A percentile compares a stretch with the other conserved stretches of the same genome.
These are phyloP conservation scores for Quercus wislizeni DNA, from an alignment of 306 rosid species.

Conservation along the genomic window DNA sequence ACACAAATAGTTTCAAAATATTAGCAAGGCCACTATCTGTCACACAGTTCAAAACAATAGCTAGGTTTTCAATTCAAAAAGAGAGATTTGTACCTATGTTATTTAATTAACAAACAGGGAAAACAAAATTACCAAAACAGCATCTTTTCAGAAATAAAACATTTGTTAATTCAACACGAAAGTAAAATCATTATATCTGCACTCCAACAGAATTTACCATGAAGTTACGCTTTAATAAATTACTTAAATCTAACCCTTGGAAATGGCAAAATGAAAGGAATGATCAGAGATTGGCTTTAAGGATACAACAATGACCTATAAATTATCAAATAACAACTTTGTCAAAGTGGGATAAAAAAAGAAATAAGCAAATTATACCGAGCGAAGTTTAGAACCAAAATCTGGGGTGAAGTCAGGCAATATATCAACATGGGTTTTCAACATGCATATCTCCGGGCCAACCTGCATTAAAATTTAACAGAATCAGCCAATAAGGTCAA, in stretches of 20 bases:
- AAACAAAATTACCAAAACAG: not conserved
- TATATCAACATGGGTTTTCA: constrained; percentile 95
- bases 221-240: too few relatives aligned
- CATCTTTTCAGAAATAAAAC: too few relatives aligned
- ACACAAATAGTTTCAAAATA: not conserved
- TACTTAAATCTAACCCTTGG: too few relatives aligned
- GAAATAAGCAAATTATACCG: constrained; percentile 39
- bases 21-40: not conserved
- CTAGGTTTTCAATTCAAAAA: not conserved
- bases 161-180: too few relatives aligned
- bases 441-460: constrained; percentile 90
- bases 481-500: constrained; percentile 10
- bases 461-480: constrained; percentile 39
- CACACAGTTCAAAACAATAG: not conserved
- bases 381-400: constrained; percentile 78
- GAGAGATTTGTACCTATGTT: not conserved
- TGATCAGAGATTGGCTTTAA: too few relatives aligned
- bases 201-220: too few relatives aligned
- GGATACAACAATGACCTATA: too few relatives aligned
- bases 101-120: not conserved
- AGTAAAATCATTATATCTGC: too few relatives aligned
- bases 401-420: constrained; percentile 87
- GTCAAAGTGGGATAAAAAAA: not conserved
- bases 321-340: not conserved
- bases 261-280: too few relatives aligned